Conservation (phyloP, 768 basidiomycete species). For the Pholiota microspora region DNA sequence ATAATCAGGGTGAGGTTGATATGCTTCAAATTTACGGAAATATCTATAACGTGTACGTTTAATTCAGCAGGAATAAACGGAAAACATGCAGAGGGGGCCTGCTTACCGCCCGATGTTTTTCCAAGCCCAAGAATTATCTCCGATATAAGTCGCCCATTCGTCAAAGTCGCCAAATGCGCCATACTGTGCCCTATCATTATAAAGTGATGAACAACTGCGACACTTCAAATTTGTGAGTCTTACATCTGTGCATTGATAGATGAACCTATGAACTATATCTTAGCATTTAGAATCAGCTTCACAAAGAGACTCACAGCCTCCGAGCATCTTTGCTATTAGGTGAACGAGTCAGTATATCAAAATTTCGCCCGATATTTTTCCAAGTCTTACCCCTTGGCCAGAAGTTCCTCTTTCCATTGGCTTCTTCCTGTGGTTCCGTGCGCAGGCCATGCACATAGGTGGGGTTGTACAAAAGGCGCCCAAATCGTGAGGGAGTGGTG, state of each 20-base stretch:
- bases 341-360: background rate
- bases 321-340: constrained; percentile 54
- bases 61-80: background rate
- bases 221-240: background rate
- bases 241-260: constrained; percentile 63
- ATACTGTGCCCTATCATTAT: constrained; percentile 50
- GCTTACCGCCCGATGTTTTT: constrained; percentile 46
- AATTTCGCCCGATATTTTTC: background rate
- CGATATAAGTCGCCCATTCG: constrained; percentile 54
- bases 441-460: constrained; percentile 47
- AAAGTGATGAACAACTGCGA: background rate
- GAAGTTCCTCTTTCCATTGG: constrained; percentile 41
- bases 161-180: constrained; percentile 71
- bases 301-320: constrained; percentile 63
- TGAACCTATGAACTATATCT: constrained; percentile 39
- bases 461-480: constrained; percentile 33
- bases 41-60: constrained; percentile 38
- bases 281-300: too few relatives aligned
- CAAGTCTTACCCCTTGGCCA: constrained; percentile 60
- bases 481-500: constrained; percentile 40
- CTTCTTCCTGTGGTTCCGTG: constrained; percentile 54
- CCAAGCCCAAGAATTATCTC: constrained; percentile 62
- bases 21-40: constrained; percentile 67
- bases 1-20: constrained; percentile 46
- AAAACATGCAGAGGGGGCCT: background rate